These are phyloP conservation scores for Carpinus fangiana DNA, from an alignment of 306 rosid species.

Conservation along the genomic window DNA sequence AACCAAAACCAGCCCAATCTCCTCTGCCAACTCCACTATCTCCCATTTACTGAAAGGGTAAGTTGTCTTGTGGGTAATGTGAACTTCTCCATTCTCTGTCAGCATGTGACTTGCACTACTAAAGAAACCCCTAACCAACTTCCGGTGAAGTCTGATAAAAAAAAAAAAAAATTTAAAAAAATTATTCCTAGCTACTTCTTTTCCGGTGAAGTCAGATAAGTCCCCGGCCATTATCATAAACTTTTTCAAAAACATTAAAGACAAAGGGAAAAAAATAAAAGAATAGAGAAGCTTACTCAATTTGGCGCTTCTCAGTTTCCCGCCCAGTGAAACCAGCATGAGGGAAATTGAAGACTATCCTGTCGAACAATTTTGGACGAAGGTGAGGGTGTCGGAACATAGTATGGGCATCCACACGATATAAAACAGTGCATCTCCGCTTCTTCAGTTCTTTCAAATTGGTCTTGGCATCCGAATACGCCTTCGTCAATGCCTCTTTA, in stretches of 20 bases:
- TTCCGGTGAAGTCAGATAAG: too few species aligned
- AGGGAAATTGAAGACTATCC: slow-evolving; percentile 38
- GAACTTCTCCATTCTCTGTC: slow-evolving; percentile 27
- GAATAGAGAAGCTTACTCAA: not conserved
- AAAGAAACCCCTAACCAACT: slow-evolving; percentile 33
- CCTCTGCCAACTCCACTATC: slow-evolving; percentile 20
- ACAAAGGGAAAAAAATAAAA: not conserved
- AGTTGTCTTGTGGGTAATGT: slow-evolving; percentile 46
- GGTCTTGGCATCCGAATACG: not conserved
- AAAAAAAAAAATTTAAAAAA: too few species aligned
- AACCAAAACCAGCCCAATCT: not conserved
- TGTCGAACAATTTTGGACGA: slow-evolving; percentile 20
- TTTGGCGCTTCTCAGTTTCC: not conserved
- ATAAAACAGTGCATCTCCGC: slow-evolving; percentile 21
- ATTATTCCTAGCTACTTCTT: too few species aligned
- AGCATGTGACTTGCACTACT: slow-evolving; percentile 26
- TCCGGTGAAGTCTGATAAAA: slow-evolving; percentile 27
- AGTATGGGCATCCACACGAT: slow-evolving; percentile 15
- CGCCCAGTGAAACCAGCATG: slow-evolving; percentile 24
- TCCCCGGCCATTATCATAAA: too few species aligned
- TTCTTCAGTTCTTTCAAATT: slow-evolving; percentile 16
- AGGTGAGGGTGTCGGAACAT: slow-evolving; percentile 16
- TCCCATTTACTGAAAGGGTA: slow-evolving; percentile 31
- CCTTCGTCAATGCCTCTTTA: not conserved
- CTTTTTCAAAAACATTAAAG: too few species aligned